Evolutionary conservation across 345 rosid species (phyloP), one percentile per base, ranked within the genome.

Genomic region (Carallia brachiata): DNA sequence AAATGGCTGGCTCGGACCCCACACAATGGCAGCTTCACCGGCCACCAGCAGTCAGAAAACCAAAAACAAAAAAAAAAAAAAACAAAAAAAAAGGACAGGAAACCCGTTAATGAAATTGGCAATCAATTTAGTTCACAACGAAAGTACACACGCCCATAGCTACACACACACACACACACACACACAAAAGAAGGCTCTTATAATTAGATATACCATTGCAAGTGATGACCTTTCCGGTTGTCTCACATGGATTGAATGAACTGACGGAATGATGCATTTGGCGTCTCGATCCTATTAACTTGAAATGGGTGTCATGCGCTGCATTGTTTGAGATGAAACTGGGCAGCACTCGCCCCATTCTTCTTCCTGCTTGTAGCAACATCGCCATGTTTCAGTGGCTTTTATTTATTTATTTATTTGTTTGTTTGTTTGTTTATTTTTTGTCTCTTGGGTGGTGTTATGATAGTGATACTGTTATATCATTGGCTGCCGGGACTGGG

Each of bases 1-100:
- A 55, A 90, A 79, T 2, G 89, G 84, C 61, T 84, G 79, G 15
- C 74, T 76, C 6, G 93, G 91, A 23, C 88, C 87, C 77, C 86
- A 71, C 36, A 79, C 75, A 10, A 90, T 86, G 0, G 91, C 91
- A 77, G 93, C 91, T 90, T 67, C 77, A 73, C 10, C 60, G 15
- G 32, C 50, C 31, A 63, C 16, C n/a, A 36, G 6, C 4, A 32
- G 16, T 4, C 6, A 16, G 12, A 0, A 37, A n/a, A 2, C 7
- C 6, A 10, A 17, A 34, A 0, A 36, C 0, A 0, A 52, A 6
- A 1, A 10, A 13, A 2, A 1, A 54, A 19, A 32, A 28, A 1
- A 15, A 39, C 30, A 19, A 2, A 10, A 31, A 32, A 9, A 3
- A 23, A 9, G 60, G n/a, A 4, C 55, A n/a, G 23, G 15, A 9